phyloP scores from a whole-genome alignment of 495 filamentous ascomycete genomes.

The Talaromyces trachyspermus region DNA sequence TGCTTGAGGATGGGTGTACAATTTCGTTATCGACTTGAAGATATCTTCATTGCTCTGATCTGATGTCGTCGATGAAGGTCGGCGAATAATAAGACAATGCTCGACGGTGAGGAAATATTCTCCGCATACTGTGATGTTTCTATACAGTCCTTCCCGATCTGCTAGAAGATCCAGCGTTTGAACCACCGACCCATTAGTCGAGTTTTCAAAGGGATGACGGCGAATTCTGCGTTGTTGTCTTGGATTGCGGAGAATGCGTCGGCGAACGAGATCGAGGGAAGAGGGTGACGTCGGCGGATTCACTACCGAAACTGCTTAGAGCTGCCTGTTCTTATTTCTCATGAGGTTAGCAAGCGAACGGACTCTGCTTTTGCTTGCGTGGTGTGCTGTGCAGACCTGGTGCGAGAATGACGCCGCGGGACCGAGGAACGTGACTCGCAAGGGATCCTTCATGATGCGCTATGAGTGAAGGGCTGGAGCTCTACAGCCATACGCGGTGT shows the following conservation, averaged over 20 bases:
- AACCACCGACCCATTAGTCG: slow-evolving; percentile 84
- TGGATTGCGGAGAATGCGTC: slow-evolving; percentile 80
- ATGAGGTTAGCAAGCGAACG: background rate
- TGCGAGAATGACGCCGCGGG: slow-evolving; percentile 83
- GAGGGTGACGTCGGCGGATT: slow-evolving; percentile 39
- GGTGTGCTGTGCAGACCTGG: slow-evolving; percentile 51
- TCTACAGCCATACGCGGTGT: background rate
- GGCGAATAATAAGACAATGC: slow-evolving; percentile 71
- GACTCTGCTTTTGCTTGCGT: background rate
- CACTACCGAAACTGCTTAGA: slow-evolving; percentile 48
- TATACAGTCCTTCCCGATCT: slow-evolving; percentile 53
- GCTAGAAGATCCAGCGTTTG: slow-evolving; percentile 83
- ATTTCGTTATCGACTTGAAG: slow-evolving; percentile 31
- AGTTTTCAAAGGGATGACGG: slow-evolving; percentile 94
- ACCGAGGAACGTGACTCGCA: slow-evolving; percentile 72
- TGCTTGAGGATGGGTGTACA: slow-evolving; percentile 92
- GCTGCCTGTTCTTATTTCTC: slow-evolving; percentile 50
- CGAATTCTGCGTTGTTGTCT: slow-evolving; percentile 49
- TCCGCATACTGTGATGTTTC: slow-evolving; percentile 62
- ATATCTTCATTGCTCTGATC: slow-evolving; percentile 6
- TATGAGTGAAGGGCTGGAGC: too few relatives aligned
- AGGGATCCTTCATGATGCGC: slow-evolving; percentile 18
- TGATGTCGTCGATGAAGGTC: slow-evolving; percentile 12
- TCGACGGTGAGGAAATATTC: slow-evolving; percentile 81
- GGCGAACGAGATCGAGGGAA: slow-evolving; percentile 54